Percentiles rank a stretch among this genome's conserved stretches.
These are phyloP conservation scores for Lactifluus volemus DNA, from an alignment of 768 basidiomycete genomes.

Conservation along the genomic window DNA sequence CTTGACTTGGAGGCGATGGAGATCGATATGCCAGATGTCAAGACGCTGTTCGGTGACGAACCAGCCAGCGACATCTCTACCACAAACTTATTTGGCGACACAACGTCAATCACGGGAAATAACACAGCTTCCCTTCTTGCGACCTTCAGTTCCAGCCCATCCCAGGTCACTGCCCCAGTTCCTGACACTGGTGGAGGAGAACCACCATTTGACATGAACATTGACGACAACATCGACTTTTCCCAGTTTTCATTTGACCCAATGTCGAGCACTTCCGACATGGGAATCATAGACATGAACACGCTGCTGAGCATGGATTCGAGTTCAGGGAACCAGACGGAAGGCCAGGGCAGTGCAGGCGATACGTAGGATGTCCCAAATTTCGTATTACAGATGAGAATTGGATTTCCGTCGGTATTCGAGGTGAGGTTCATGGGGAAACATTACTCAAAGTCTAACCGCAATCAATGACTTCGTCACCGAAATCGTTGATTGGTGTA, in stretches of 20 bases:
- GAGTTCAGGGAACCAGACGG: slow-evolving; percentile 1
- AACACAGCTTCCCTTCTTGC: slow-evolving; percentile 16
- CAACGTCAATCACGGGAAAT: slow-evolving; percentile 4
- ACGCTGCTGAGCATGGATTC: slow-evolving; percentile 4
- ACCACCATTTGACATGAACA: slow-evolving; percentile 38
- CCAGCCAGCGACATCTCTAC: slow-evolving; percentile 22
- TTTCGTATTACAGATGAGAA: not conserved
- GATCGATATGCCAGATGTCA: slow-evolving; percentile 21
- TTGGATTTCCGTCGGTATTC: not conserved
- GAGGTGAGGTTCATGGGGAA: no score
- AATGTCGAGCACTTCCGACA: slow-evolving; percentile 28
- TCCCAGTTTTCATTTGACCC: slow-evolving; percentile 2
- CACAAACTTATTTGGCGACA: slow-evolving; percentile 22
- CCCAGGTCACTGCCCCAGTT: slow-evolving; percentile 14
- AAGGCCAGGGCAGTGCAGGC: slow-evolving; percentile 7
- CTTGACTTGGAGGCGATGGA: slow-evolving; percentile 55
- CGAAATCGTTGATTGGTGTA: no score
- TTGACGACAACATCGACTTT: slow-evolving; percentile 15
- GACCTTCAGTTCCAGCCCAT: slow-evolving; percentile 1
- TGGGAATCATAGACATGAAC: slow-evolving; percentile 25
- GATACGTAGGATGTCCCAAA: not conserved
- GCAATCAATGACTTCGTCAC: no score
- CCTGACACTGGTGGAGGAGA: slow-evolving; percentile 15
- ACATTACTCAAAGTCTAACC: no score
- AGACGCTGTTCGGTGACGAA: slow-evolving; percentile 42